Evolutionary conservation across 2,329 filamentous ascomycete genomes (phyloP), one percentile per base, ranked within the genome.

Genomic region (Aureobasidium sp.): DNA sequence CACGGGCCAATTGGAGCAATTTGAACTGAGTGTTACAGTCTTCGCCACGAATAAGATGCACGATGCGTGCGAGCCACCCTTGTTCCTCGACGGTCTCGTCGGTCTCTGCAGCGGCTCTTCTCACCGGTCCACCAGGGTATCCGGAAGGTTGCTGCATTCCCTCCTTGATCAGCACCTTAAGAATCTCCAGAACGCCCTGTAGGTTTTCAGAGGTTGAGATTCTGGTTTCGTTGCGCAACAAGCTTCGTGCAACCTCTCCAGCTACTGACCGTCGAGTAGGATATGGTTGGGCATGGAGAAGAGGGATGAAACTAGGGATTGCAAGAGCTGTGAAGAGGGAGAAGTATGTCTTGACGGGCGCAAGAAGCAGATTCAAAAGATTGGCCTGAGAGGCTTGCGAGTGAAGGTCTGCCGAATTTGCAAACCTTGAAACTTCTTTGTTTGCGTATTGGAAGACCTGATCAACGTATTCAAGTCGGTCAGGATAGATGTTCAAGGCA

Each of bases 41-140:
- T 39, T 90, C 81, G 48, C 86, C 89, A 62, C 90, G 82, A 58
- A 99, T 84, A 62, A 97, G 80, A 76, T 99, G 94, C 20, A 97
- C 86, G 71, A 99, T 87, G 68, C 94, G 84, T 39, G 94, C 94
- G 60, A 99, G 81, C 91, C 91, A 97, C 57, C 94, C 94, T 79
- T 99, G 94, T 77, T 99, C 94, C 75, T 99, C 93, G 70, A 97
- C 86, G 0, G 93, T 97, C 78, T 99, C 95, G 65, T 99, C 94
- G 0, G 94, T 97, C 78, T 99, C 95, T 51, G 84, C 79, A 22
- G 85, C 84, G 65, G 91, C 86, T 66, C 90, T 82, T 70, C 93
- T 89, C 15, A 81, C 77, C 6, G 88, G 85, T 42, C 88, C 85
- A 3, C 90, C 90, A 0, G 92, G 87, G 69, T 97, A 97, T 34